These are phyloP conservation scores for Rubia yunnanensis DNA, from an alignment of 257 asterid genomes.

Conservation along the genomic window DNA sequence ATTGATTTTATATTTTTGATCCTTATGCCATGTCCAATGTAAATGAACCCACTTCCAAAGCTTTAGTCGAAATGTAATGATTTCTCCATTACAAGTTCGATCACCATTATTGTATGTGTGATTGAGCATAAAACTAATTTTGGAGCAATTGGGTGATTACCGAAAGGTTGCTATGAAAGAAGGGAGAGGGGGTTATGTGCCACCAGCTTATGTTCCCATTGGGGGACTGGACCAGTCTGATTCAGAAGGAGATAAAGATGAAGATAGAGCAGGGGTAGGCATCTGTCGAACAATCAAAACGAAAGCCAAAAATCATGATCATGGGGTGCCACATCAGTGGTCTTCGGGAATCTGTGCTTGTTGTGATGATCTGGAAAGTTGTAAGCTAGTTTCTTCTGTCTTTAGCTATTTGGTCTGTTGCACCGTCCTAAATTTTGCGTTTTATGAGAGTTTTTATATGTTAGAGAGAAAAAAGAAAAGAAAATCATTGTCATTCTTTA, in stretches of 20 bases:
- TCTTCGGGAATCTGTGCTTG: conserved; percentile 98
- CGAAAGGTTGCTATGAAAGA: conserved; percentile 27
- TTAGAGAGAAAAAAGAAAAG: neutral
- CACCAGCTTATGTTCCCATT: conserved; percentile 76
- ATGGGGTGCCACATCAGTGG: conserved; percentile 53
- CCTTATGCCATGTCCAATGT: too few species aligned
- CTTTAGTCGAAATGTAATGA: neutral
- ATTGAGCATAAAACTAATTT: neutral
- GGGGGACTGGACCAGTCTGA: conserved; percentile 39
- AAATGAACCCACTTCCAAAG: neutral
- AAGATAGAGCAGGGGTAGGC: conserved; percentile 24
- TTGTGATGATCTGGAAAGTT: conserved; percentile 90
- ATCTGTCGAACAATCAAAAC: conserved; percentile 24
- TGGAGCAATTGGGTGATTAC: conserved; percentile 5
- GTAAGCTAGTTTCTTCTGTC: conserved; percentile 61
- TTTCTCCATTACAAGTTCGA: neutral
- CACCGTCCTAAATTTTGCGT: neutral
- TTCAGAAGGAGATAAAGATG: conserved; percentile 32
- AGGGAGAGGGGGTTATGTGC: conserved; percentile 44
- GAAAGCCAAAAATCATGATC: conserved; percentile 5
- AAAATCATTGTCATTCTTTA: neutral
- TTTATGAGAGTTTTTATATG: too few species aligned
- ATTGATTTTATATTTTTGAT: neutral
- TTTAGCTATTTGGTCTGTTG: neutral
- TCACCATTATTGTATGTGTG: neutral